Base-by-base conservation (phyloP, 306 rosid genomes). In the Begonia peltatifolia region DNA sequence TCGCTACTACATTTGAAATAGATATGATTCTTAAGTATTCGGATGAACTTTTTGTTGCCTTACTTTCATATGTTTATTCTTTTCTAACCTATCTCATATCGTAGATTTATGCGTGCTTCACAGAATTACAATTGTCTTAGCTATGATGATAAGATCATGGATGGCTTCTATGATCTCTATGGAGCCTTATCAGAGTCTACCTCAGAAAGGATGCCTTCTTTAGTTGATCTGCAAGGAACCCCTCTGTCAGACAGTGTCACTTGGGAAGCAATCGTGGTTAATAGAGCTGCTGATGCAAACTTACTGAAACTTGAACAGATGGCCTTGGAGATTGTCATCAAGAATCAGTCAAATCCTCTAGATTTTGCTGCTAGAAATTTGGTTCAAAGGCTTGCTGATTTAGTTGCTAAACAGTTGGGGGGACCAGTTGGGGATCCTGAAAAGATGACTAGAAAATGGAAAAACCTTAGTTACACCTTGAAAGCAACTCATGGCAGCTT, bases 81-180 rank as follows among this genome's bases (percentile, higher is more conserved):
- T 66, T 69, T 79, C 82, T 80, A 75, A 83, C 84, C 73, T 62
- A 68, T 82, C 95, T 82, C 84, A 88, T 90, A 76, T 79, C 70
- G 66, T 86, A 86, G 99, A 83, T 75, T 86, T 83, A 75, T 79
- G 76, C 84, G 41, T 83, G 76, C 92, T 90, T 85, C 83, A 73
- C 95, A 90, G 99, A 90, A 83, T 86, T 90, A 86, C 81, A 83
- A 79, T 74, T 72, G 84, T 75, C 94, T 90, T 69, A 74, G 95
- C 71, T 90, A 78, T 61, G 99, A 90, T 64, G 99, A 90, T 79
- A 83, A 83, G 90, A 70, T 83, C 68, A 42, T 90, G 84, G 94
- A 90, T 68, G 99, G 94, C 61, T 90, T 90, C 79, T 90, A 90
- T 70, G 95, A 90, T 69, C 82, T 90, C 36, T 86, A 83, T 56